Evolutionary conservation across 345 rosid genomes (phyloP), one percentile per base, ranked within the genome.

Genomic region (Hibiscus trionum): DNA sequence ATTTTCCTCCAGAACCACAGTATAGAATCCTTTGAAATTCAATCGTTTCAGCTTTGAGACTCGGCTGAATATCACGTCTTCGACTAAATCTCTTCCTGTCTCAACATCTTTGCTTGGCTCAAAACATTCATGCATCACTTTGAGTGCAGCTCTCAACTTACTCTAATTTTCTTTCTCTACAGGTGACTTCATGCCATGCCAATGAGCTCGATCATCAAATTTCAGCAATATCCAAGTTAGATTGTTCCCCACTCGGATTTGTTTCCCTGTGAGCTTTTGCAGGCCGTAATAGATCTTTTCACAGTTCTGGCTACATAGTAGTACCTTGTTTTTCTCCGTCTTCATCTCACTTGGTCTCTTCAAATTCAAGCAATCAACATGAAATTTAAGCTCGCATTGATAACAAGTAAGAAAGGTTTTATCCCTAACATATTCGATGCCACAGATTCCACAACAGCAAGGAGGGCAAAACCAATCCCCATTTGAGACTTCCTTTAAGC

Each of bases 401-500:
- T 79, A 72, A 76, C 98, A 93, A 47, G 8, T 69, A 61, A 70
- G 73, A 69, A 78, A 33, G 60, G 37, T 49, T 15, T 73, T 73
- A 4, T 60, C 65, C 7, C 7, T 21, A 4, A 57, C n/a, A 60
- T 52, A 9, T 64, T 66, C 21, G 55, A 73, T 66, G 70, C 76
- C 76, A 68, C 97, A 93, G 7, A 86, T 76, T 33, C 74, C 74
- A 46, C 98, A 91, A 33, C 87, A 80, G 74, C 98, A 93, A 16
- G 90, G 82, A 4, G 90, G 89, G 59, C 97, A 93, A 74, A 88
- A 86, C 97, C 98, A 91, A 8, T 87, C 82, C n/a, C 92, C 97
- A 4, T 74, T 8, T 85, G 81, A 17, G 52, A 89, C 52, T 60
- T 21, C 83, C 67, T 77, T 27, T 42, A 90, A 53, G 24, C 88